Base-by-base conservation (phyloP, 1,284 basidiomycete genomes). In the Leccinum griseonigrum region DNA sequence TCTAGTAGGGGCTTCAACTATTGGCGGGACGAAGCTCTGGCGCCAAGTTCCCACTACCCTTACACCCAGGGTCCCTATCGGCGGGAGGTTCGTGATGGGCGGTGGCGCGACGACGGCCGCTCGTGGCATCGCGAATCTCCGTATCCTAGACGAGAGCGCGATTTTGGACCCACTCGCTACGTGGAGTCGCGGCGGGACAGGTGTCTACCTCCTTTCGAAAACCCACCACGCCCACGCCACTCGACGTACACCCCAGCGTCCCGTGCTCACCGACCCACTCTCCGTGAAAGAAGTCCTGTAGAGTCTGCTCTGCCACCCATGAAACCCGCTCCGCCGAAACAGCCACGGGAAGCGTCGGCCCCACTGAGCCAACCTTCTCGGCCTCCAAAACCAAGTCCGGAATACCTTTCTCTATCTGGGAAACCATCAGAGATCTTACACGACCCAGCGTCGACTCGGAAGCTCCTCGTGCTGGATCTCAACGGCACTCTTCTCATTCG, bases 401-500 rank as follows among this genome's bases (percentile, higher is more conserved):
- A 67, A 52, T 85, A 85, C 65, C 69, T 83, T 29, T 51, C 71
- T 22, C 66, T 74, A 11, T 76, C 81, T 2, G 64, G 66, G 1
- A 54, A 74, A 46, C 74, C 76, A 1, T 81, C 81, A 0, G 56
- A 62, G 3, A 60, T 65, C 0, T 62, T 83, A 34, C 48, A 66
- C 1, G 73, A 78, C 29, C 74, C 80, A 2, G 50, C 75, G 0
- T 63, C 67, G 1, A 70, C 76, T 2, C 81, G 86, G 18, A 92
- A 92, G 72, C 83, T 94, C 1, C 80, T 95, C 56, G 81, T 95
- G 3, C 82, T 95, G 8, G 93, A 95, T 71, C 79, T 95, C 53
- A 95, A 95, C 69, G 92, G 92, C 4, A 89, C 91, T 0, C 84
- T 95, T 9, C 81, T 94, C n/a, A 79, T 85, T 43, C 85, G 92